A percentile compares a stretch with the other conserved stretches of the same genome.
These are phyloP conservation scores for Xylariaceae sp. DNA, from an alignment of 2,329 filamentous ascomycete species.

Conservation along the genomic window DNA sequence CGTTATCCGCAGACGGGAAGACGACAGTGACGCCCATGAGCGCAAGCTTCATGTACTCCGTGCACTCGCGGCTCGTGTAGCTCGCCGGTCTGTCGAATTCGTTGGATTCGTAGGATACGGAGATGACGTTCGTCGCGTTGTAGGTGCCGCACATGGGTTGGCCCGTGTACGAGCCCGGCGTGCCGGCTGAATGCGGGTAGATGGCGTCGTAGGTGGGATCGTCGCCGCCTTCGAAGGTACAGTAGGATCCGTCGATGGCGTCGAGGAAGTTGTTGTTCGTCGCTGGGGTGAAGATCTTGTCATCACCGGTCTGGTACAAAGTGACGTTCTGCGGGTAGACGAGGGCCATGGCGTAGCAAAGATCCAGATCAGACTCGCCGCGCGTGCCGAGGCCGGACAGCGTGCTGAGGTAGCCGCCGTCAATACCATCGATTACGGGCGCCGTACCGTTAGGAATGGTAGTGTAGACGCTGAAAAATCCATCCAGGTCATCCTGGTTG, in stretches of 20 bases:
- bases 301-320: slow-evolving; percentile 25
- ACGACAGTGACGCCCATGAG: neutral
- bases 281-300: slow-evolving; percentile 24
- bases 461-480: slow-evolving; percentile 1
- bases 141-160: slow-evolving; percentile 21
- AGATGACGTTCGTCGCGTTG: slow-evolving; percentile 22
- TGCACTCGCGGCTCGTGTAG: slow-evolving; percentile 22
- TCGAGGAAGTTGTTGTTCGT: slow-evolving; percentile 24
- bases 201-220: slow-evolving; percentile 21
- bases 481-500: slow-evolving; percentile 3
- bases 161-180: slow-evolving; percentile 19
- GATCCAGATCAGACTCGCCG: slow-evolving; percentile 23
- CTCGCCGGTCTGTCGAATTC: slow-evolving; percentile 17
- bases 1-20: neutral
- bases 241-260: slow-evolving; percentile 26
- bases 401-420: slow-evolving; percentile 32
- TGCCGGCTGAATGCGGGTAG: slow-evolving; percentile 16
- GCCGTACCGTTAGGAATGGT: slow-evolving; percentile 32
- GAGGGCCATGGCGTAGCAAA: slow-evolving; percentile 24
- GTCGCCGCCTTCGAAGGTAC: slow-evolving; percentile 23
- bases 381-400: slow-evolving; percentile 23
- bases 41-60: slow-evolving; percentile 11
- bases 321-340: slow-evolving; percentile 23
- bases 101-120: slow-evolving; percentile 20
- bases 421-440: slow-evolving; percentile 33